Conservation (phyloP, 495 filamentous ascomycete genomes). For the Xylaria grammica region DNA sequence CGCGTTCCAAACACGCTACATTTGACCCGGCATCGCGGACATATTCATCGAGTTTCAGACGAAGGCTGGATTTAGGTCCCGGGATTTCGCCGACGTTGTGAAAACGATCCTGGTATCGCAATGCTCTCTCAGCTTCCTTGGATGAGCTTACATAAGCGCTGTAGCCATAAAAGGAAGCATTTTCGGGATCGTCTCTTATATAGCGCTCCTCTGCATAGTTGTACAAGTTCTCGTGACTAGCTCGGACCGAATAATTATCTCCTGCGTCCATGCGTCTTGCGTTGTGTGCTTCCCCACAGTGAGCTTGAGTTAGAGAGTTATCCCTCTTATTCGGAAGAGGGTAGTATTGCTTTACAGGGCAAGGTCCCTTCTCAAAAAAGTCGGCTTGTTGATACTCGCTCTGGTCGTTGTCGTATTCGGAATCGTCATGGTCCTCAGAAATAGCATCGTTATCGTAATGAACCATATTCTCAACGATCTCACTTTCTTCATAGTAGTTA, state of each 20-base stretch:
- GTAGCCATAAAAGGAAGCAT: slow-evolving; percentile 1
- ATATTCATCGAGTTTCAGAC: not conserved
- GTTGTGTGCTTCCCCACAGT: not conserved
- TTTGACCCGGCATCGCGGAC: not conserved
- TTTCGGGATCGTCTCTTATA: slow-evolving; percentile 7
- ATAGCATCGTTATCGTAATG: not conserved
- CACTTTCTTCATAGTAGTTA: not conserved
- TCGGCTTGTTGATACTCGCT: not conserved
- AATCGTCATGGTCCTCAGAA: not conserved
- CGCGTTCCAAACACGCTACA: not conserved
- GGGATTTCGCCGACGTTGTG: slow-evolving; percentile 7
- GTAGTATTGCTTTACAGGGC: not conserved
- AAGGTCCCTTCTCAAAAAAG: not conserved
- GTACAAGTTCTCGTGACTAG: not conserved
- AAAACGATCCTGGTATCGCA: slow-evolving; percentile 14
- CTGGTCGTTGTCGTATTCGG: not conserved
- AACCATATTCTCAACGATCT: not conserved
- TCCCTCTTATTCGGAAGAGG: not conserved
- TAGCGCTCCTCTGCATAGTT: not conserved
- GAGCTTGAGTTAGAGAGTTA: not conserved
- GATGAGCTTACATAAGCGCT: not conserved
- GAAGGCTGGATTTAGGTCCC: slow-evolving; percentile 3
- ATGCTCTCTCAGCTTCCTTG: not conserved
- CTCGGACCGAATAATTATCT: too few relatives aligned
- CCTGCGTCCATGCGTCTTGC: not conserved